Evolutionary conservation across 768 basidiomycete species (phyloP).

Genomic region (Lactarius deliciosus): DNA sequence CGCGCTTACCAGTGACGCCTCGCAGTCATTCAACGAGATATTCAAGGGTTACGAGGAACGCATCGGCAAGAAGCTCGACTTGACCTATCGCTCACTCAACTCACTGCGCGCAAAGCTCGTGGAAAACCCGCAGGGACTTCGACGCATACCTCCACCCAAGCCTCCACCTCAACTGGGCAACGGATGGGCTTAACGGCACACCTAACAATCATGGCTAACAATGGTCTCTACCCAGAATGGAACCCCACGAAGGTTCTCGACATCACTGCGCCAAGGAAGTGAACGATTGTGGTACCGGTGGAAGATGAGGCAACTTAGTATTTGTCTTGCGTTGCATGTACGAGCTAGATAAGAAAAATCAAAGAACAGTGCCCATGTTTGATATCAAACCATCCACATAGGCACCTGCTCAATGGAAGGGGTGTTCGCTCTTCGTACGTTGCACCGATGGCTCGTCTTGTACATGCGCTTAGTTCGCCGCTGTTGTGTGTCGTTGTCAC

Average conservation of each 20-base stretch:
- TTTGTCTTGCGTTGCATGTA: not conserved
- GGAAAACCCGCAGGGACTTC: constrained; percentile 25
- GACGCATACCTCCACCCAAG: not conserved
- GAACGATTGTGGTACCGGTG: not conserved
- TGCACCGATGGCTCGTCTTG: constrained; percentile 40
- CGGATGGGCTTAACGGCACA: constrained; percentile 16
- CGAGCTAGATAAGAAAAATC: not conserved
- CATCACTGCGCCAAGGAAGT: constrained; percentile 9
- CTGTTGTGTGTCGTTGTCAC: constrained; percentile 69
- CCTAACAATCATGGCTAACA: constrained; percentile 25
- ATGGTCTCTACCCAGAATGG: constrained; percentile 28
- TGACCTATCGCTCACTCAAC: constrained; percentile 18
- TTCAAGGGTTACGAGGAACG: constrained; percentile 24
- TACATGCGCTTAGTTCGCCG: constrained; percentile 58
- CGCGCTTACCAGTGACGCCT: not conserved
- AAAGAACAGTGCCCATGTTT: not conserved
- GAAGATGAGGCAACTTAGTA: not conserved
- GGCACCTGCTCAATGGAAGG: no score
- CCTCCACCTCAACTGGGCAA: constrained; percentile 13
- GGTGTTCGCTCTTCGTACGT: no score
- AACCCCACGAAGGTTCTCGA: constrained; percentile 30
- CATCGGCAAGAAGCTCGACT: constrained; percentile 25
- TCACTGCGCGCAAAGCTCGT: constrained; percentile 20
- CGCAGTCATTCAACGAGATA: constrained; percentile 29
- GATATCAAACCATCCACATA: not conserved